phyloP scores from a whole-genome alignment of 1,284 basidiomycete genomes.

The Taiwanofungus camphoratus region DNA sequence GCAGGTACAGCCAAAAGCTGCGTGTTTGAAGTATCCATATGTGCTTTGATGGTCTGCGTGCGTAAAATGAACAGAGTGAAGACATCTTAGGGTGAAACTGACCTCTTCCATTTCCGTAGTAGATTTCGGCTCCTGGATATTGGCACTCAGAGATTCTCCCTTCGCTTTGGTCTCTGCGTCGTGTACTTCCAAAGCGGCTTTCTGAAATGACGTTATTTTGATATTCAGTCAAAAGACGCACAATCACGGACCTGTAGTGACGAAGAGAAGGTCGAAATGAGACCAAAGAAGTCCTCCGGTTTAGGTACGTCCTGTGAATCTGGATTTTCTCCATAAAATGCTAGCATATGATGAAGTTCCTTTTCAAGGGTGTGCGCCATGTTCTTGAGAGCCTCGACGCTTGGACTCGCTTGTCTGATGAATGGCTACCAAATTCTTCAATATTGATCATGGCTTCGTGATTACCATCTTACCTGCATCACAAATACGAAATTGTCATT shows the following conservation, averaged over 20 bases:
- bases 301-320: conserved; percentile 57
- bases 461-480: conserved; percentile 53
- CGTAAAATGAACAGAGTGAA: background rate
- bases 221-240: background rate
- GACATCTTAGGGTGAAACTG: conserved; percentile 3
- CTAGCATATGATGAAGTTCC: conserved; percentile 54
- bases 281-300: conserved; percentile 75
- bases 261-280: conserved; percentile 69
- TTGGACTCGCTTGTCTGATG: conserved; percentile 39
- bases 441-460: background rate
- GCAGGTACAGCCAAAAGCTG: conserved; percentile 27
- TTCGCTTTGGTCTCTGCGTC: conserved; percentile 39
- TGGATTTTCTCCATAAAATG: conserved; percentile 71
- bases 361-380: conserved; percentile 51
- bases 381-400: conserved; percentile 59
- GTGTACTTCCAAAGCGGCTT: conserved; percentile 71
- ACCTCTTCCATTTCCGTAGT: conserved; percentile 26
- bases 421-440: conserved; percentile 45
- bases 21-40: conserved; percentile 14
- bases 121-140: conserved; percentile 20
- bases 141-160: conserved; percentile 19
- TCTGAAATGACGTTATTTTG: too few species aligned
- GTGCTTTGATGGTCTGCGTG: conserved; percentile 36
- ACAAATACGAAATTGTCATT: conserved; percentile 60
- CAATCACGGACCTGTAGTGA: conserved; percentile 50